Evolutionary conservation across 202 grass and related monocot genomes (phyloP).

Genomic region (Hordeum pubiflorum): DNA sequence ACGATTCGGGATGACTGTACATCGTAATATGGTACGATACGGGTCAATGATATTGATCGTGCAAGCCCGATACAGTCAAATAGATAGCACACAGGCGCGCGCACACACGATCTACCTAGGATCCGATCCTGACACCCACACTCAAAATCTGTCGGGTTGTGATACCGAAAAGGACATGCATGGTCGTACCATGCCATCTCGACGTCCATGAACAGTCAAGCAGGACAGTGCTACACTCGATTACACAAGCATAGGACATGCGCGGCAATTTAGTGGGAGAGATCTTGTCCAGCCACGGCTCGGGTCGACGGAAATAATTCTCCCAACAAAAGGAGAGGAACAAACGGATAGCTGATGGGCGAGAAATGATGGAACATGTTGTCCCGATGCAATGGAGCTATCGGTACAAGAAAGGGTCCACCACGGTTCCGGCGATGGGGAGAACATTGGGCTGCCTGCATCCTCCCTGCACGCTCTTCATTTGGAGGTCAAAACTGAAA

Average conservation of each 20-base stretch:
- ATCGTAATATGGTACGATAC: not conserved
- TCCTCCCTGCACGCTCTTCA: not conserved
- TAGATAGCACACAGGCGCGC: not conserved
- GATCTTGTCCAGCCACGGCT: not conserved
- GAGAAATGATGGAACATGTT: not conserved
- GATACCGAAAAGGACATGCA: not conserved
- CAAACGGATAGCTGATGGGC: not conserved
- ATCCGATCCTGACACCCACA: not conserved
- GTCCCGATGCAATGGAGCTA: not conserved
- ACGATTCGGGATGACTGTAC: too few relatives aligned
- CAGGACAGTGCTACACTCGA: not conserved
- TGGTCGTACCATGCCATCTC: not conserved
- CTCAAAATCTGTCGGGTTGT: not conserved
- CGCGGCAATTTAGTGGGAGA: not conserved
- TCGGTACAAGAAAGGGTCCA: not conserved
- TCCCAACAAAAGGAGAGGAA: constrained; percentile 16
- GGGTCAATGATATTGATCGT: not conserved
- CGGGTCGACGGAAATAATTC: not conserved
- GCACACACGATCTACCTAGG: not conserved
- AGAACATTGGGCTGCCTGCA: not conserved
- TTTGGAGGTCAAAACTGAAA: not conserved
- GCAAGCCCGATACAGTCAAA: not conserved
- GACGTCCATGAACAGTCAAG: not conserved
- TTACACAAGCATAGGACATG: constrained; percentile 7
- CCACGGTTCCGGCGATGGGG: not conserved